These are phyloP conservation scores for Aaosphaeria arxii DNA, from an alignment of 2,329 filamentous ascomycete species.

Conservation along the genomic window DNA sequence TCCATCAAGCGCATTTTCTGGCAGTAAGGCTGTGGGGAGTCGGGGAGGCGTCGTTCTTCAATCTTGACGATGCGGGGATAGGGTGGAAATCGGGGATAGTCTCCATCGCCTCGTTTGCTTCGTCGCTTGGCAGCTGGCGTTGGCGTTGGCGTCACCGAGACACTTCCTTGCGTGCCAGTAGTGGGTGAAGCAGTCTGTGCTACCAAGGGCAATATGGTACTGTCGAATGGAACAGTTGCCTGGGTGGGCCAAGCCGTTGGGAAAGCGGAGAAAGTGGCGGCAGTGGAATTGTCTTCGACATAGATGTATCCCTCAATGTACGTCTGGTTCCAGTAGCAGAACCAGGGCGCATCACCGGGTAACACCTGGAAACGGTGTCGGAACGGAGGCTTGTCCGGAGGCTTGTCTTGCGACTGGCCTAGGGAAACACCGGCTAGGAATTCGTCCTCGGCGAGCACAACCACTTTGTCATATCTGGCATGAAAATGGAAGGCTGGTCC, in stretches of 20 bases:
- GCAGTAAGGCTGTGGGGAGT: constrained; percentile 56
- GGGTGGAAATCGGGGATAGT: constrained; percentile 26
- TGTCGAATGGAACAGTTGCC: not conserved
- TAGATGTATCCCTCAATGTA: constrained; percentile 67
- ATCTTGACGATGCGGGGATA: constrained; percentile 64
- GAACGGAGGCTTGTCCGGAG: constrained; percentile 12
- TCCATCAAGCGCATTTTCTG: constrained; percentile 61
- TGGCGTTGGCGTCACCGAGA: constrained; percentile 3
- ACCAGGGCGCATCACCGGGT: constrained; percentile 64
- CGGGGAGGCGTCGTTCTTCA: constrained; percentile 58
- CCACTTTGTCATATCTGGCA: constrained; percentile 61
- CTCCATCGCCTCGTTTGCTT: constrained; percentile 10
- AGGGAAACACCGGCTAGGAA: constrained; percentile 25
- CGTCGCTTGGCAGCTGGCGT: constrained; percentile 7
- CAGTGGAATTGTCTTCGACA: constrained; percentile 50
- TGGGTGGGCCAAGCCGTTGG: constrained; percentile 17
- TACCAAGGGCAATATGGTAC: constrained; percentile 1
- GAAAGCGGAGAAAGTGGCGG: constrained; percentile 27
- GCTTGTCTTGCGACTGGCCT: constrained; percentile 16
- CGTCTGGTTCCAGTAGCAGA: constrained; percentile 68
- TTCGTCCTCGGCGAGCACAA: constrained; percentile 49
- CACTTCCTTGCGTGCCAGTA: constrained; percentile 4
- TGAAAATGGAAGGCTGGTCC: constrained; percentile 66
- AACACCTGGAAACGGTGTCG: constrained; percentile 43
- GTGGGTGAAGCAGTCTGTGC: constrained; percentile 6